A percentile compares a stretch with the other conserved stretches of the same genome.
phyloP scores from a whole-genome alignment of 1,139 yeast species.

The Pichia sp. region DNA sequence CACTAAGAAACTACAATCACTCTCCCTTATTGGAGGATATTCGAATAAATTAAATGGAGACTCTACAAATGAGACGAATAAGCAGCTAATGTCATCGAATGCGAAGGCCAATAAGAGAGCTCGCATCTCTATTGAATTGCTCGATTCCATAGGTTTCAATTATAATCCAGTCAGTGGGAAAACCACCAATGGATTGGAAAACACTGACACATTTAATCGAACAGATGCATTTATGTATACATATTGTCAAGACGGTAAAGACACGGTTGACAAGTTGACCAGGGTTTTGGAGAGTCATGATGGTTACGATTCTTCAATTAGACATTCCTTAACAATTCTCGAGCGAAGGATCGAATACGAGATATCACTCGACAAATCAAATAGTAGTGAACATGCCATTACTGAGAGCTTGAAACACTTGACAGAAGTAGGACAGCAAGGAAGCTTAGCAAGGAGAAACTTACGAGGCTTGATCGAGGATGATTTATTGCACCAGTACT shows the following conservation, averaged over 20 bases:
- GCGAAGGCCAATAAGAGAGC: slow-evolving; percentile 36
- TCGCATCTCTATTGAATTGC: slow-evolving; percentile 21
- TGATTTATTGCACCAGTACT: slow-evolving; percentile 61
- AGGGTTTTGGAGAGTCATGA: slow-evolving; percentile 16
- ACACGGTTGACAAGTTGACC: slow-evolving; percentile 42
- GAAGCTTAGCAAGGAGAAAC: slow-evolving; percentile 50
- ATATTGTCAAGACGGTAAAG: slow-evolving; percentile 24
- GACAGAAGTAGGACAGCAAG: slow-evolving; percentile 48
- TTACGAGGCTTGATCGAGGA: slow-evolving; percentile 64
- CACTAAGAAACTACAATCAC: slow-evolving; percentile 9
- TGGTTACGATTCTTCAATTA: slow-evolving; percentile 37
- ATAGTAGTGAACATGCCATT: slow-evolving; percentile 1
- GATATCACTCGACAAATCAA: slow-evolving; percentile 1
- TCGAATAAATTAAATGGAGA: not conserved
- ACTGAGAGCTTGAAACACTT: slow-evolving; percentile 23
- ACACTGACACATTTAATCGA: slow-evolving; percentile 10
- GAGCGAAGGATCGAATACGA: slow-evolving; percentile 33
- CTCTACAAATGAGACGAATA: not conserved
- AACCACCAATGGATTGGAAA: not conserved
- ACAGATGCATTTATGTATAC: slow-evolving; percentile 3
- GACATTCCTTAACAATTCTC: slow-evolving; percentile 42
- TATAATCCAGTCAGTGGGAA: slow-evolving; percentile 2
- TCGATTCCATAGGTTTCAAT: slow-evolving; percentile 11
- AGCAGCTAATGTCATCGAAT: slow-evolving; percentile 1
- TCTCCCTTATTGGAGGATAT: slow-evolving; percentile 7